Evolutionary conservation across 169 alveolate species (phyloP), one percentile per base, ranked within the genome.

Genomic region (Plasmodium blacklocki): DNA sequence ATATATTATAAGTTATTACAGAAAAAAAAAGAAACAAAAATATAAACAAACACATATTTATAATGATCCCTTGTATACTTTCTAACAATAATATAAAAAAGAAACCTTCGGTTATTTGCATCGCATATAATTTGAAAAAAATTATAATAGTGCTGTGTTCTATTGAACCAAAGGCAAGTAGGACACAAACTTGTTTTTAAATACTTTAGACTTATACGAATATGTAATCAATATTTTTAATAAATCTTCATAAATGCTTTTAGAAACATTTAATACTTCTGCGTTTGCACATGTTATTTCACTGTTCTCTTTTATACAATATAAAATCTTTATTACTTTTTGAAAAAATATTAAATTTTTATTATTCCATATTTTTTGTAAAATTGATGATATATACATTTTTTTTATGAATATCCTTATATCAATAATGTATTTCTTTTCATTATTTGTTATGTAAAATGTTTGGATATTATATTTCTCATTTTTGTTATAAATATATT

Each of bases 311-410:
- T 64, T 78, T 54, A 45, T 15, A 43, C 62, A 64, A 66, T 64
- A 78, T 29, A 78, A 78, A 64, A 78, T 54, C 67, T 78, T 78
- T 70, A 78, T 78, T 18, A 49, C 78, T 78, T 78, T 78, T 50
- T 78, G 89, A 58, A 78, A 58, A 45, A 39, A 68, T 45, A 66
- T 14, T 26, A 52, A 64, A 66, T 66, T 64, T 29, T 67, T 54
- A 66, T 32, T 45, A 18, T 59, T 7, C 4, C 11, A 18, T 63
- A 19, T 52, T 11, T 11, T 18, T n/a, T 78, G 71, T 58, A 15
- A 0, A 29, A 78, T 78, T 50, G 64, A 64, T 43, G 63, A 78
- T 64, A 78, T 78, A 50, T 78, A 78, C 21, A 78, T 43, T 18
- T 43, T 63, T 70, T 70, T 78, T 52, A 78, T 78, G 58, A 78